These are phyloP conservation scores for Ceriops zippeliana DNA, from an alignment of 345 rosid species.

Conservation along the genomic window DNA sequence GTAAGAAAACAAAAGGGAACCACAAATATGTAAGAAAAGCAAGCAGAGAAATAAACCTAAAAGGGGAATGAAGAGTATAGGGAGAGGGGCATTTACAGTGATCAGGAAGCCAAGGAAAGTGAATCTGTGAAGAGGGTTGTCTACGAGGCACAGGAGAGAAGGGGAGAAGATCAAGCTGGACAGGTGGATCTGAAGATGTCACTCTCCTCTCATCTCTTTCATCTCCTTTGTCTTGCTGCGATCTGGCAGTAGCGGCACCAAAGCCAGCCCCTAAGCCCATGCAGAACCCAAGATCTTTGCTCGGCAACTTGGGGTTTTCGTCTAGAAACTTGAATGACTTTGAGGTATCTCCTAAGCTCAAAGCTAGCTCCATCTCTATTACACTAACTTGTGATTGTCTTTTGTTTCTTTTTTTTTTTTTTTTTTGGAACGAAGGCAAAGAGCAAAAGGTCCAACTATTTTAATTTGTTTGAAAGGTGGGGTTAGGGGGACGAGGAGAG, in stretches of 20 bases:
- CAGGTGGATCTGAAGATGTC: slow-evolving; percentile 41
- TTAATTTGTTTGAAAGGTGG: too few species aligned
- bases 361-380: slow-evolving; percentile 69
- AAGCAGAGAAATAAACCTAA: background rate
- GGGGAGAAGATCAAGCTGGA: slow-evolving; percentile 69
- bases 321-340: slow-evolving; percentile 62
- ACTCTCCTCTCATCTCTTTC: slow-evolving; percentile 24
- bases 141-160: slow-evolving; percentile 47
- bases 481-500: too few species aligned
- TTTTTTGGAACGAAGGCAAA: too few species aligned
- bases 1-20: background rate
- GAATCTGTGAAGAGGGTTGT: slow-evolving; percentile 40
- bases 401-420: too few species aligned
- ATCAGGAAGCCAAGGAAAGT: slow-evolving; percentile 67
- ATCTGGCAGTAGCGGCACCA: slow-evolving; percentile 11
- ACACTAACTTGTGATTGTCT: too few species aligned
- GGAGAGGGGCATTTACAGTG: slow-evolving; percentile 30
- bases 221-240: slow-evolving; percentile 21
- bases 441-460: too few species aligned
- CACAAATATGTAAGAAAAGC: background rate
- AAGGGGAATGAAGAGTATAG: background rate
- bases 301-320: slow-evolving; percentile 34
- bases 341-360: slow-evolving; percentile 74
- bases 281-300: slow-evolving; percentile 61
- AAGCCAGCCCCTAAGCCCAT: slow-evolving; percentile 50